Base-by-base conservation (phyloP, 768 basidiomycete species). In the Agaricus sinodeliciosus region DNA sequence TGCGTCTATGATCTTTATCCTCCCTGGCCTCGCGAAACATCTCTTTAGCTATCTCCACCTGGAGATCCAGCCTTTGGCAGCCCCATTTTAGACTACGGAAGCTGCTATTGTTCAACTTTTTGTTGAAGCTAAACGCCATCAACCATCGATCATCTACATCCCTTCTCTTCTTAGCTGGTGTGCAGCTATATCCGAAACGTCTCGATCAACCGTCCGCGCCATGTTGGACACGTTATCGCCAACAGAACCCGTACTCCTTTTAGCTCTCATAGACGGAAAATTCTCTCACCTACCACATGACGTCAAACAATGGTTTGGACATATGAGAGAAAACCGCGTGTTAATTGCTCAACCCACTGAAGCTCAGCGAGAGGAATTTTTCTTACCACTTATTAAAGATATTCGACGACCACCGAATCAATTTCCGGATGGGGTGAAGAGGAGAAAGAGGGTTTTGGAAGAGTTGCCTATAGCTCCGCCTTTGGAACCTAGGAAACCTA, bases 61-160 rank as follows among this genome's bases (percentile, higher is more conserved):
- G 22, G 3, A 1, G 22, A 22, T 22, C 22, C 22, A 22, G n/a
- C n/a, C n/a, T n/a, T n/a, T n/a, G n/a, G n/a, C n/a, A n/a, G n/a
- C n/a, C n/a, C n/a, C 13, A 42, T 26, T 34, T 26, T 48, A 95
- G 93, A 91, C 91, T 1, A 69, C 82, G 4, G 96, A 99, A 69
- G 90, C 96, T 1, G 87, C 90, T 2, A 84, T 97, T 49, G 92
- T 97, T 3, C 94, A 98, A 60, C 75, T 96, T 15, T 97, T 99
- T 62, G 79, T 94, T 18, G 96, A 99, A 66, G 96, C 95, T 0
- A 98, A 97, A 65, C 84, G 95, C 25, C 91, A 96, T 64, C 94
- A 95, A 60, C 96, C 96, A 0, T 94, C 93, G 0, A 86, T 98
- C 35, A 80, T 99, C 44, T 98, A 94, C 67, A 90, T 99, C 27